A percentile compares a stretch with the other conserved stretches of the same genome.
These are phyloP conservation scores for Hypoxylon sp. DNA, from an alignment of 2,329 filamentous ascomycete genomes.

Conservation along the genomic window DNA sequence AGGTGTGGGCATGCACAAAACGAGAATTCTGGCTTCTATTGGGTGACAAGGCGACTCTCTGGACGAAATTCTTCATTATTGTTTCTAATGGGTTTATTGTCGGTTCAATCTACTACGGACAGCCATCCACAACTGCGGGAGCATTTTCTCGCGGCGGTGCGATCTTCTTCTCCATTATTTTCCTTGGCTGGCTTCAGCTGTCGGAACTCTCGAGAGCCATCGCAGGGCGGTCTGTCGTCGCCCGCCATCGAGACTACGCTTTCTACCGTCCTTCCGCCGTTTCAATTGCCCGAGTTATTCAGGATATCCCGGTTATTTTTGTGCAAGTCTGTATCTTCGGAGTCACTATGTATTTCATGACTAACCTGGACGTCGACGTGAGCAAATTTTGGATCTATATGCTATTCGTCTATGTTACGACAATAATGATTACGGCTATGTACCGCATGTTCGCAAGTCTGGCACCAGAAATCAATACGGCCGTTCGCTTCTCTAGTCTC, in stretches of 20 bases:
- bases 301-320: constrained; percentile 74
- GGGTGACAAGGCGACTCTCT: constrained; percentile 81
- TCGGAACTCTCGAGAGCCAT: constrained; percentile 85
- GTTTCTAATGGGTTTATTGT: constrained; percentile 81
- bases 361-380: constrained; percentile 75
- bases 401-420: constrained; percentile 65
- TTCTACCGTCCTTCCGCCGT: constrained; percentile 70
- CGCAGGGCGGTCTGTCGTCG: constrained; percentile 74
- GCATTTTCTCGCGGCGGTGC: constrained; percentile 71
- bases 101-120: constrained; percentile 82
- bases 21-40: constrained; percentile 85
- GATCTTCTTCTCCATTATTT: constrained; percentile 68
- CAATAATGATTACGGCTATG: constrained; percentile 52
- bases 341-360: constrained; percentile 83
- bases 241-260: constrained; percentile 64
- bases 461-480: constrained; percentile 67
- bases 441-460: constrained; percentile 55
- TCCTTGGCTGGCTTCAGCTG: constrained; percentile 76
- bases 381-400: constrained; percentile 78
- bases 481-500: constrained; percentile 70
- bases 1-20: constrained; percentile 77
- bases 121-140: constrained; percentile 70
- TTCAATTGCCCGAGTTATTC: constrained; percentile 69
- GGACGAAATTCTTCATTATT: constrained; percentile 86
- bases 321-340: constrained; percentile 78